Evolutionary conservation across 495 filamentous ascomycete genomes (phyloP).

Genomic region (Ramalina intermedia): DNA sequence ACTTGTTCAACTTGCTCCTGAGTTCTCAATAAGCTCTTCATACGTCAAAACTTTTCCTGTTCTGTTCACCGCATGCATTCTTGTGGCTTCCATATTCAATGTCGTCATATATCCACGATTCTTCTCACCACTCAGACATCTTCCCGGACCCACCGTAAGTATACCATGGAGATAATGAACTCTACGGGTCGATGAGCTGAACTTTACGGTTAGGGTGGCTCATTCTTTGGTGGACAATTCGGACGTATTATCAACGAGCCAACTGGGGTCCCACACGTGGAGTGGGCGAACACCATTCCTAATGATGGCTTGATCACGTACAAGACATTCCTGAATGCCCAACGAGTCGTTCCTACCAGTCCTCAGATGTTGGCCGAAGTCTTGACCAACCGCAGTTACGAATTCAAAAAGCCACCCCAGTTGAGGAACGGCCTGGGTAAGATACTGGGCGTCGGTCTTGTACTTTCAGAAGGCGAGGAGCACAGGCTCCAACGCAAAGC

Average conservation of each 20-base stretch:
- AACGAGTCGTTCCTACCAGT: conserved; percentile 51
- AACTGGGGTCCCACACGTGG: conserved; percentile 42
- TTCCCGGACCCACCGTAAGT: conserved; percentile 44
- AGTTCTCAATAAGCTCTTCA: neutral
- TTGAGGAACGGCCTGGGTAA: conserved; percentile 42
- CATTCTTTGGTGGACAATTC: conserved; percentile 35
- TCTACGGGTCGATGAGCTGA: neutral
- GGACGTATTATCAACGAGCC: conserved; percentile 38
- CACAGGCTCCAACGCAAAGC: conserved; percentile 70
- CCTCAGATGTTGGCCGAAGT: conserved; percentile 56
- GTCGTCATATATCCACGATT: conserved; percentile 54
- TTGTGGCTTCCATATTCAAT: conserved; percentile 28
- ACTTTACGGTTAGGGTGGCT: conserved; percentile 4
- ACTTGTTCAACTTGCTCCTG: conserved; percentile 7
- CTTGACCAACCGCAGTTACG: conserved; percentile 53
- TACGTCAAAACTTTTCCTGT: conserved; percentile 9
- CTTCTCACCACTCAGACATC: conserved; percentile 53
- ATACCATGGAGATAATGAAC: neutral
- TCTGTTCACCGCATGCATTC: conserved; percentile 14
- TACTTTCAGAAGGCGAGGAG: conserved; percentile 76
- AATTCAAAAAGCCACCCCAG: conserved; percentile 57
- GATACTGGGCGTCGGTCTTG: conserved; percentile 58
- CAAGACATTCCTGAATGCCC: conserved; percentile 40
- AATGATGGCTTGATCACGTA: conserved; percentile 82
- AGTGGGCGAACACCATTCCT: conserved; percentile 63